Base-by-base conservation (phyloP, 2,329 filamentous ascomycete species). In the Chaetomium olivaceum region DNA sequence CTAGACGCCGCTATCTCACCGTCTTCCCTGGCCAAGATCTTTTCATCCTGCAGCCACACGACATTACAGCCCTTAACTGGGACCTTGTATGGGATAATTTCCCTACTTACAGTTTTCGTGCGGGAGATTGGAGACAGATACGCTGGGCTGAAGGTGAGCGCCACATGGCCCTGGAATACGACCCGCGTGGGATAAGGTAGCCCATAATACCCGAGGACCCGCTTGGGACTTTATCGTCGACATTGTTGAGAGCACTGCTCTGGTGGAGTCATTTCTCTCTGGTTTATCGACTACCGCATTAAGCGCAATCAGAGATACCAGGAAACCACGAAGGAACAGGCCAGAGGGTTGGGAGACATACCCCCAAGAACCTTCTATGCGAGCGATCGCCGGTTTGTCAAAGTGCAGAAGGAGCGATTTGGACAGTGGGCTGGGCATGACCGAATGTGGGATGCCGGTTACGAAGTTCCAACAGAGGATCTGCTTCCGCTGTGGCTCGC, bases 231-330 rank as follows among this genome's bases (percentile, higher is more conserved):
- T n/a, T n/a, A n/a, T n/a, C n/a, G n/a, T n/a, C n/a, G n/a, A n/a
- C n/a, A 29, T 54, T 6, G 51, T 19, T 29, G 12, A 29, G 3
- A 19, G 14, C 51, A 54, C 51, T 29, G 51, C 23, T 14, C 7
- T 14, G 12, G 51, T 25, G 51, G 51, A 25, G 29, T 6, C 51
- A 54, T 29, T 54, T 16, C 23, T 54, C 51, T 54, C 14, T 54
- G 51, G 51, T 54, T 54, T 29, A 54, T 54, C 51, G 51, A 54
- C 25, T 54, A 54, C 27, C 51, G 51, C 11, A 54, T 54, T 29
- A 54, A 54, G 23, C 51, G 51, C 23, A 54, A 29, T 54, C 23
- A 23, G 25, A 54, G 51, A 54, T 54, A 54, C 51, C n/a, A n/a
- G n/a, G n/a, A n/a, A n/a, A n/a, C n/a, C n/a, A n/a, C n/a, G n/a